Base-by-base conservation (phyloP, 176 grass and related monocot species). In the Neostapfia colusana region DNA sequence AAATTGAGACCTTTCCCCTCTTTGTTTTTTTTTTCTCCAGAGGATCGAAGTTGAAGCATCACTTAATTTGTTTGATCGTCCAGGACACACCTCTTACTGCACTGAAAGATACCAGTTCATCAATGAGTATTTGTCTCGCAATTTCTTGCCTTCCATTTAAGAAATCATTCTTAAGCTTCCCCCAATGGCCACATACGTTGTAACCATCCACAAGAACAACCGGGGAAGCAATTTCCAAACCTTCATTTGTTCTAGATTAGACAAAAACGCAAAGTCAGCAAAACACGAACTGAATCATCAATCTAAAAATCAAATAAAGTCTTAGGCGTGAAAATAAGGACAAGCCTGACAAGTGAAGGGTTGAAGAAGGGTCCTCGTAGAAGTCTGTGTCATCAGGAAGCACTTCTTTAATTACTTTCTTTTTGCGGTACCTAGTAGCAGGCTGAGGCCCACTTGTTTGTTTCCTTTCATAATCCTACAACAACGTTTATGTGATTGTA, bases 181-280 rank as follows among this genome's bases (percentile, higher is more conserved):
- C 86, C 95, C 95, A 98, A 50, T 91, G 85, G 40, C 95, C 95
- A 78, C 95, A 94, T 68, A 98, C 84, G 40, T 98, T 98, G 82
- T 98, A 98, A 54, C 90, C 95, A 6, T 98, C 95, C 25, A 98
- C 89, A 66, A 98, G 89, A 85, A 93, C 84, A 73, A 98, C 86
- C 0, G 91, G 91, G 66, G 90, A 86, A 75, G 84, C 91, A 39
- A 83, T 89, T 45, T 93, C 91, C 57, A 86, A 25, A 23, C 92
- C 91, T 44, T 93, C 75, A 80, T 77, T 86, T 79, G 85, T 91
- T 64, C 91, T 97, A 80, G 61, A 87, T 38, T 25, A 91, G 82
- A 72, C 27, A 7, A 58, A 5, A 69, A 48, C 11, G 36, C 38
- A 44, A 73, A 49, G 26, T 93, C 65, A 82, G 65, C 5, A 67